phyloP scores from a whole-genome alignment of 208 protist species.

The Trypanosomatidae sp. region DNA sequence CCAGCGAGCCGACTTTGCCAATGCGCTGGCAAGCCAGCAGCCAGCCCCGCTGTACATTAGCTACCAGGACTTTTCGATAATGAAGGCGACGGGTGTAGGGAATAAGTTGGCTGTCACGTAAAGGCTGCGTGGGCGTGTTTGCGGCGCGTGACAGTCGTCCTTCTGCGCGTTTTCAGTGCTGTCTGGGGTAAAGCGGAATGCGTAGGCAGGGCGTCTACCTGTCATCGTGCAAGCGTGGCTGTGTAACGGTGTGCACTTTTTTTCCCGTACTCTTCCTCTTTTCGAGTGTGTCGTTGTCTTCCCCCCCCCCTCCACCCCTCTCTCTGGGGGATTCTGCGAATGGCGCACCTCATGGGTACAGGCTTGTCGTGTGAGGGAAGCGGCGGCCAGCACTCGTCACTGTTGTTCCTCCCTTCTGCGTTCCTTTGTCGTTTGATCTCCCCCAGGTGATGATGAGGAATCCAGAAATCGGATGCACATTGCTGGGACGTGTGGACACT shows the following conservation, averaged over 20 bases:
- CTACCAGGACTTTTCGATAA: constrained; percentile 20
- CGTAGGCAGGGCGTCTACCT: not conserved
- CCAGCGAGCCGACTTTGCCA: not conserved
- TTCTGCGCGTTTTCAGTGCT: not conserved
- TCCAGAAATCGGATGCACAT: not conserved
- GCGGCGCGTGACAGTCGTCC: not conserved
- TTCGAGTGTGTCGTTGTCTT: not conserved
- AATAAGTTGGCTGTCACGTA: constrained; percentile 17
- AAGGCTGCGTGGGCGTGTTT: not conserved
- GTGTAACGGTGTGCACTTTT: not conserved
- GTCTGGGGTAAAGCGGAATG: not conserved
- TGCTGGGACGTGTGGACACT: not conserved
- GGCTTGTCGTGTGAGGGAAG: not conserved
- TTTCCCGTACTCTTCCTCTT: not conserved
- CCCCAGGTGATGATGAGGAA: not conserved
- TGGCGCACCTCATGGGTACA: not conserved
- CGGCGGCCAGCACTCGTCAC: not conserved
- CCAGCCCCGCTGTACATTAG: constrained; percentile 47
- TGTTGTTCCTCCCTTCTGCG: not conserved
- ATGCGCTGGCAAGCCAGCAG: constrained; percentile 13
- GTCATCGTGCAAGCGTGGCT: too few relatives aligned
- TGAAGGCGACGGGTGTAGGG: constrained; percentile 23
- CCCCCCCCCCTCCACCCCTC: not conserved
- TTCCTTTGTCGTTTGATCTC: too few relatives aligned
- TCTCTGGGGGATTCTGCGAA: not conserved